phyloP scores from a whole-genome alignment of 441 rosid genomes.

The Daphne laureola region DNA sequence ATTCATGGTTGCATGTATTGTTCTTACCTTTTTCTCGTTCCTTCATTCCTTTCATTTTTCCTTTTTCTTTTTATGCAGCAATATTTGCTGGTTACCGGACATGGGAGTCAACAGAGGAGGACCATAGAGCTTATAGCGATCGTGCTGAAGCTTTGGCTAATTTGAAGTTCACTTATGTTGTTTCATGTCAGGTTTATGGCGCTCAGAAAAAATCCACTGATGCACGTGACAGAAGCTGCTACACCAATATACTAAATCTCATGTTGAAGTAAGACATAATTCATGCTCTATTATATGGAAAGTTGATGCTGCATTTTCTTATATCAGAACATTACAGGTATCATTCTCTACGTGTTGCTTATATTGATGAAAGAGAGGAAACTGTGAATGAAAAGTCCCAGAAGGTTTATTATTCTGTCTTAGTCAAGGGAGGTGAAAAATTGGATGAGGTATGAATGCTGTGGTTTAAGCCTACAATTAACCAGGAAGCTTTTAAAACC shows the following conservation, averaged over 20 bases:
- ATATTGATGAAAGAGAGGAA: conserved; percentile 82
- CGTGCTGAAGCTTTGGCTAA: conserved; percentile 68
- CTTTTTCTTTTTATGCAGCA: conserved; percentile 32
- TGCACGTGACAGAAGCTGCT: conserved; percentile 51
- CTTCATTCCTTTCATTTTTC: too few relatives aligned
- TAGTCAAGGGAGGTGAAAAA: conserved; percentile 76
- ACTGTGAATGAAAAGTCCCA: conserved; percentile 43
- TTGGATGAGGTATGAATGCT: conserved; percentile 61
- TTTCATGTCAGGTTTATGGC: conserved; percentile 90
- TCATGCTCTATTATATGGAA: conserved; percentile 1
- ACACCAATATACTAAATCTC: conserved; percentile 71
- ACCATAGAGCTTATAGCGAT: conserved; percentile 26
- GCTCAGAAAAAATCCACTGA: conserved; percentile 70
- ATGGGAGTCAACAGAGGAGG: conserved; percentile 28
- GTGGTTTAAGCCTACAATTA: too few relatives aligned
- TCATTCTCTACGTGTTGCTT: conserved; percentile 87
- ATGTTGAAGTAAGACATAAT: conserved; percentile 67
- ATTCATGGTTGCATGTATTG: background rate
- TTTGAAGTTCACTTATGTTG: conserved; percentile 95
- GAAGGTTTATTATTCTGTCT: conserved; percentile 73
- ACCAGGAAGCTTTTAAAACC: too few relatives aligned
- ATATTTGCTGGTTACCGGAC: conserved; percentile 27
- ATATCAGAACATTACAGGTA: conserved; percentile 36
- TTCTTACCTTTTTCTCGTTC: too few relatives aligned
- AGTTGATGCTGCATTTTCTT: conserved; percentile 15